Percentiles rank a stretch among this genome's conserved stretches.
Conservation (phyloP, 345 rosid genomes). For the Populus davidiana region DNA sequence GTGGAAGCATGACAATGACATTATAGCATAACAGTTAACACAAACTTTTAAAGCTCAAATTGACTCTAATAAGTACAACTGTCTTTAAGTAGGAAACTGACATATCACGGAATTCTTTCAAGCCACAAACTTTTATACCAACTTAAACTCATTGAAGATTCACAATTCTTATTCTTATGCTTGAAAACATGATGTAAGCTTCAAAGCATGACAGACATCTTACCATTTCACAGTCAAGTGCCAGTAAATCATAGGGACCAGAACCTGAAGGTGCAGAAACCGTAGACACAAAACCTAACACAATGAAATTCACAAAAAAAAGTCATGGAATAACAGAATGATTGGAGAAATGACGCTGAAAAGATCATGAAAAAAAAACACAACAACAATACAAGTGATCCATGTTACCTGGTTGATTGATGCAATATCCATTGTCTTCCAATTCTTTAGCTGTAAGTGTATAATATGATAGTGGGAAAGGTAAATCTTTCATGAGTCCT, state of each 20-base stretch:
- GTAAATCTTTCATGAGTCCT: slow-evolving; percentile 57
- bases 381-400: neutral
- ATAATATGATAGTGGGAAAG: slow-evolving; percentile 75
- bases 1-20: too few relatives aligned
- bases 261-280: slow-evolving; percentile 65
- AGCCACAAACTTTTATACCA: neutral
- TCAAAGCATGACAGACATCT: slow-evolving; percentile 2
- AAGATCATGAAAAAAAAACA: neutral
- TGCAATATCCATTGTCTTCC: slow-evolving; percentile 74
- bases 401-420: slow-evolving; percentile 52
- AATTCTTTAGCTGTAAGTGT: slow-evolving; percentile 68
- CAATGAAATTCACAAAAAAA: slow-evolving; percentile 4
- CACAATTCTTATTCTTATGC: neutral
- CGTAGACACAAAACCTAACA: slow-evolving; percentile 63
- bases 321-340: slow-evolving; percentile 15
- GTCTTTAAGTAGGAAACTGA: neutral
- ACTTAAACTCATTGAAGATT: neutral
- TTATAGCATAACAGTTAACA: too few relatives aligned
- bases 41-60: neutral
- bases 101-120: neutral
- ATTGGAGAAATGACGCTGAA: neutral
- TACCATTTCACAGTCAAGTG: slow-evolving; percentile 99
- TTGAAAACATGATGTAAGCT: neutral
- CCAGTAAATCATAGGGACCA: slow-evolving; percentile 52
- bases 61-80: neutral